Percentiles rank a stretch among this genome's conserved stretches.
Conservation (phyloP, 257 asterid genomes). For the Cinchona pubescens region DNA sequence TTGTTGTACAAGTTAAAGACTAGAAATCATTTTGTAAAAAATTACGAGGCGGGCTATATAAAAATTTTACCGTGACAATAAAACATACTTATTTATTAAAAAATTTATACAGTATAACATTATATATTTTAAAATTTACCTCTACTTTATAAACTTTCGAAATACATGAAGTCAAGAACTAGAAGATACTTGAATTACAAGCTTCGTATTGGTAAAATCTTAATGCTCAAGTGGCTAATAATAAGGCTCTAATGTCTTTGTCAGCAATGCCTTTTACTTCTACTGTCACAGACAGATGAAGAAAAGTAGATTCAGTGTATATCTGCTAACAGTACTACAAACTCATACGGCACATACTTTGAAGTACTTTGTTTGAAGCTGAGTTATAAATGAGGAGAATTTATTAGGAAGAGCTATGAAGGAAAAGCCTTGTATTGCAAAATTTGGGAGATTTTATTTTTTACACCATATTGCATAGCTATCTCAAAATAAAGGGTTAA, state of each 20-base stretch:
- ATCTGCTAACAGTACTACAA: background rate
- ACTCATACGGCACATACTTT: too few species aligned
- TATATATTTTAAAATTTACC: too few species aligned
- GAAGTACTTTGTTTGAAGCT: slow-evolving; percentile 1
- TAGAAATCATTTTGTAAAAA: too few species aligned
- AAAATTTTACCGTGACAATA: background rate
- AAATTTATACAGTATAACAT: slow-evolving; percentile 7
- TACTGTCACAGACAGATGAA: slow-evolving; percentile 5
- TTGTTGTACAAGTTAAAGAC: background rate
- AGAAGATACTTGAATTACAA: slow-evolving; percentile 25
- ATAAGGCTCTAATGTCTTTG: slow-evolving; percentile 25
- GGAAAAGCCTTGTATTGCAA: slow-evolving; percentile 28
- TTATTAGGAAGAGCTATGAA: background rate
- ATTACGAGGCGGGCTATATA: too few species aligned
- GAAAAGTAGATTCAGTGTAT: background rate
- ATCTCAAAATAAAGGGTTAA: too few species aligned
- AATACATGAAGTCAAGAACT: slow-evolving; percentile 20
- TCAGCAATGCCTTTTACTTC: slow-evolving; percentile 21
- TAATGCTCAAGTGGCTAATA: slow-evolving; percentile 19
- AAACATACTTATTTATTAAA: background rate
- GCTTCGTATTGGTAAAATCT: slow-evolving; percentile 25
- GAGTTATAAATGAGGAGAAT: background rate
- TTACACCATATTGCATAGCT: background rate
- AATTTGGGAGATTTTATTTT: slow-evolving; percentile 28
- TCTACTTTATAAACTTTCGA: slow-evolving; percentile 10